Base-by-base conservation (phyloP, 352 stramenopile species). In the Globisporangium recalcitrans region DNA sequence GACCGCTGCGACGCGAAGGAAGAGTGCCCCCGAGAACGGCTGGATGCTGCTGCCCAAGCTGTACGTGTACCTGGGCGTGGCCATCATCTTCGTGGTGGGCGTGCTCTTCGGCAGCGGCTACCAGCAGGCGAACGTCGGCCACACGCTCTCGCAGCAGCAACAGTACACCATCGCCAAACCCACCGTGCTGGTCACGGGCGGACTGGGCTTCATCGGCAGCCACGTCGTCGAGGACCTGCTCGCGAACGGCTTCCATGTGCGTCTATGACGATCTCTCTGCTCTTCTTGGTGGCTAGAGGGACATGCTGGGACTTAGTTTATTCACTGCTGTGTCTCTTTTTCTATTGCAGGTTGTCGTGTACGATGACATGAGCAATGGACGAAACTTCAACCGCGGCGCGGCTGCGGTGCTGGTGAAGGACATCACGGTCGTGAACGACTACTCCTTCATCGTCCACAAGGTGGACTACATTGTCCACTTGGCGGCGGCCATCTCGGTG, bases 341-440 rank as follows among this genome's bases (percentile, higher is more conserved):
- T 32, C n/a, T 26, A 10, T n/a, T 21, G 9, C 44, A 91, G 81
- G 85, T 93, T 13, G 80, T 94, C 16, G 80, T 94, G 47, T 93
- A 90, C 63, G 85, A 94, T 53, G 83, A 94, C 67, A 93, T 93
- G 85, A 94, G 85, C 72, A 94, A 94, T 62, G 85, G 85, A 56
- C 86, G 85, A 61, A 94, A 94, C 64, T 91, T 93, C 42, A 91
- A 94, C 68, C 78, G 79, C 13, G 80, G 71, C 32, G 64, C 73
- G n/a, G 78, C 83, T 4, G 80, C 83, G 6, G 78, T 94, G 58
- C 69, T 93, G 26, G 70, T 94, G 51, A 94, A 94, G 68, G 85
- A 93, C 63, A 91, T 94, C 61, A 94, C 85, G 0, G 70, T 88
- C 46, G 75, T 91, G 5, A 68, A 84, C 62, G 85, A 94, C 73